Conservation (phyloP, 306 rosid species). For the Acmispon strigosus region DNA sequence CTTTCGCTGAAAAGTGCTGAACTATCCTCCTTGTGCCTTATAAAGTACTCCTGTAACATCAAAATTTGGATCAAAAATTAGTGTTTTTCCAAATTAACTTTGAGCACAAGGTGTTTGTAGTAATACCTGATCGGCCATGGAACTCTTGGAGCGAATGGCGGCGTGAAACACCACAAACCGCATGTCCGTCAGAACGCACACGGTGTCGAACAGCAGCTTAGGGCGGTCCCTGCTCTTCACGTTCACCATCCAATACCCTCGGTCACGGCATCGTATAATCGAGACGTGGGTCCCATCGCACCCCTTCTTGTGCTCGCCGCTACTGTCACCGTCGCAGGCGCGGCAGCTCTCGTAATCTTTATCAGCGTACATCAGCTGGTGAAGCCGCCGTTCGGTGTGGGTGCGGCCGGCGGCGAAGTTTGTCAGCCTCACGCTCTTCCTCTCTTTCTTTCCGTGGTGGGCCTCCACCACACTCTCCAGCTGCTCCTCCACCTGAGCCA, state of each 20-base stretch:
- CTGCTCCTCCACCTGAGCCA: slow-evolving; percentile 52
- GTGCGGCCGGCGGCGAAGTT: slow-evolving; percentile 38
- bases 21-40: slow-evolving; percentile 43
- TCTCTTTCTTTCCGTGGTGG: slow-evolving; percentile 42
- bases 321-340: slow-evolving; percentile 36
- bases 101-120: not conserved
- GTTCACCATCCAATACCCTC: slow-evolving; percentile 60
- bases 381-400: slow-evolving; percentile 73
- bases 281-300: slow-evolving; percentile 71
- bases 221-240: slow-evolving; percentile 68
- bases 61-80: too few species aligned
- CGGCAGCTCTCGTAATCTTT: slow-evolving; percentile 56
- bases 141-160: slow-evolving; percentile 55
- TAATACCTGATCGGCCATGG: slow-evolving; percentile 70
- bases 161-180: slow-evolving; percentile 80
- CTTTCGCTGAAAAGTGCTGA: slow-evolving; percentile 31
- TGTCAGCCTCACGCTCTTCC: slow-evolving; percentile 46
- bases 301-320: slow-evolving; percentile 42
- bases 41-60: slow-evolving; percentile 58
- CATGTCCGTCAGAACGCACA: slow-evolving; percentile 73
- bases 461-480: slow-evolving; percentile 58
- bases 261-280: slow-evolving; percentile 53
- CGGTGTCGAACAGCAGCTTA: slow-evolving; percentile 72
- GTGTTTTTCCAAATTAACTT: too few species aligned
- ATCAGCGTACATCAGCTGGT: slow-evolving; percentile 70